Percentiles rank a stretch among this genome's conserved stretches.
phyloP scores from a whole-genome alignment of 495 filamentous ascomycete species.

The Aspergillus leporis region DNA sequence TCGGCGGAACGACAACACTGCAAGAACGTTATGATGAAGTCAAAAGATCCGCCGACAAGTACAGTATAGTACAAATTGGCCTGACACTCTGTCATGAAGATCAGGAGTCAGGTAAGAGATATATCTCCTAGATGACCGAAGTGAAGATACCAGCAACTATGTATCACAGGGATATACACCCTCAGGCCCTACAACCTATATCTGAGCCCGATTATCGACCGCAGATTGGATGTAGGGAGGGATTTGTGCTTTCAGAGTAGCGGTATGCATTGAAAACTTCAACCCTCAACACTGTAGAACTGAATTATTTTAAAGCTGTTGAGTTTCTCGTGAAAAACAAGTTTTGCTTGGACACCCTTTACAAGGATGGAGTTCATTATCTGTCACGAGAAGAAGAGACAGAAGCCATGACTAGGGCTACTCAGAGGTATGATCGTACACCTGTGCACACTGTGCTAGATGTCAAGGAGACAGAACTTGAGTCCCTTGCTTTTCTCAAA shows the following conservation, averaged over 20 bases:
- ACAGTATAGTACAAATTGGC: conserved; percentile 75
- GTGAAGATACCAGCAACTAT: conserved; percentile 12
- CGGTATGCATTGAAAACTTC: conserved; percentile 31
- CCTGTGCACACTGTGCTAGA: conserved; percentile 39
- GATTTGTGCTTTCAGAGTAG: conserved; percentile 54
- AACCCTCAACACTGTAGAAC: neutral
- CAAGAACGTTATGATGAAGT: conserved; percentile 67
- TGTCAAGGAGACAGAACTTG: conserved; percentile 54
- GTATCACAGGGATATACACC: conserved; percentile 51
- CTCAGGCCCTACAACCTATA: conserved; percentile 70
- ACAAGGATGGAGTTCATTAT: conserved; percentile 64
- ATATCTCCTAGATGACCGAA: neutral
- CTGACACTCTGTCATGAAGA: conserved; percentile 66
- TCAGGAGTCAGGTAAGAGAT: conserved; percentile 37
- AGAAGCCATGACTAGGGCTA: conserved; percentile 30
- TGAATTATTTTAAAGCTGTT: conserved; percentile 39
- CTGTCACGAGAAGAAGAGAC: conserved; percentile 66
- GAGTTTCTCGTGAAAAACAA: conserved; percentile 61
- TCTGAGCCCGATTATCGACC: conserved; percentile 55
- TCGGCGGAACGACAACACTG: conserved; percentile 40
- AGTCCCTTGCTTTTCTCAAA: conserved; percentile 57
- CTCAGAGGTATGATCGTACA: conserved; percentile 32
- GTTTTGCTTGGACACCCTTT: conserved; percentile 62
- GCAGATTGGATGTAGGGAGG: conserved; percentile 54
- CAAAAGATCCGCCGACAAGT: conserved; percentile 66